Evolutionary conservation across 495 filamentous ascomycete species (phyloP).

Genomic region (Talaromyces nanjingensis): DNA sequence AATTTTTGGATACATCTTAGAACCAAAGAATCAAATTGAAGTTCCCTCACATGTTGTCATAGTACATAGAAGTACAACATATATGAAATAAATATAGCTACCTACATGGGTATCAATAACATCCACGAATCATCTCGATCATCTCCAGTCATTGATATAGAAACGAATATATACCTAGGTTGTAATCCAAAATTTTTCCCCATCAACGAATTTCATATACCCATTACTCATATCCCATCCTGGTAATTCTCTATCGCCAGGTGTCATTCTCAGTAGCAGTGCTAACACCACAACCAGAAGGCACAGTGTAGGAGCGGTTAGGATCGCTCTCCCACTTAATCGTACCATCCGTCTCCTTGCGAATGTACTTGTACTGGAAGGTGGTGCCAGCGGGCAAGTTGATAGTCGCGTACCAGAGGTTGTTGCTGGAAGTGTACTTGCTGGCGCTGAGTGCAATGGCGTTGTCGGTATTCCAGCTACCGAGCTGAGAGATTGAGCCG

Average conservation of each 20-base stretch:
- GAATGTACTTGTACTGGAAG: constrained; percentile 66
- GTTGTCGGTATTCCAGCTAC: constrained; percentile 45
- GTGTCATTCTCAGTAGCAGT: constrained; percentile 27
- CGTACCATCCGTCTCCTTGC: constrained; percentile 42
- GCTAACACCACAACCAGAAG: constrained; percentile 36
- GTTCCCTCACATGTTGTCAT: not conserved
- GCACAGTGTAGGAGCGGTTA: constrained; percentile 53
- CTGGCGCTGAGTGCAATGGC: constrained; percentile 46
- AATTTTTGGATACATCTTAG: too few species aligned
- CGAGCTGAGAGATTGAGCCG: constrained; percentile 48
- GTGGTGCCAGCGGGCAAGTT: constrained; percentile 41
- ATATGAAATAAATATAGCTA: too few species aligned
- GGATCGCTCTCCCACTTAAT: constrained; percentile 60
- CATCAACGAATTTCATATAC: not conserved
- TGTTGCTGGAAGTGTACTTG: constrained; percentile 47
- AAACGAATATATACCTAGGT: too few species aligned
- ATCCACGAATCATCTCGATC: too few species aligned
- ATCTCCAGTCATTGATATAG: too few species aligned
- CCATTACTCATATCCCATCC: not conserved
- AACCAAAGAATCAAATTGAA: not conserved
- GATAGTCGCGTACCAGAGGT: constrained; percentile 50
- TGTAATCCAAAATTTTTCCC: not conserved
- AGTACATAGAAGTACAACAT: not conserved
- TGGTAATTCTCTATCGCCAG: constrained; percentile 18
- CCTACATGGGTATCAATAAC: too few species aligned